Conservation (phyloP, 805 yeast genomes). For the Dipodascus albidus region DNA sequence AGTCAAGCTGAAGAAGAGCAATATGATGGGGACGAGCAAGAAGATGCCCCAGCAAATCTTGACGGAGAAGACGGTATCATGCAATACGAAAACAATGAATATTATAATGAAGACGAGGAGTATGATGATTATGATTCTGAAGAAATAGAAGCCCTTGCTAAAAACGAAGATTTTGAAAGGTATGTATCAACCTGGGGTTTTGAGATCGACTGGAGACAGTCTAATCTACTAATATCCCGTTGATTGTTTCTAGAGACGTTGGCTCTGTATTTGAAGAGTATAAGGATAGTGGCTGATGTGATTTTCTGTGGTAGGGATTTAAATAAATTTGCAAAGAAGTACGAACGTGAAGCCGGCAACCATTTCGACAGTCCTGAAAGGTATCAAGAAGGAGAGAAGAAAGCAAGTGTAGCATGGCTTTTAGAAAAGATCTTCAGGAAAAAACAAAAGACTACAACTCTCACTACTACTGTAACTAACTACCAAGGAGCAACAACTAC, state of each 20-base stretch:
- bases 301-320: not conserved
- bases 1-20: not conserved
- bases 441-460: not conserved
- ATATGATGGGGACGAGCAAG: not conserved
- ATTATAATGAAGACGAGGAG: not conserved
- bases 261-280: not conserved
- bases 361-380: not conserved
- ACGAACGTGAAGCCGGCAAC: not conserved
- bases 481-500: not conserved
- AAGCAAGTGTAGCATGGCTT: not conserved
- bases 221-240: not conserved
- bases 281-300: not conserved
- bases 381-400: not conserved
- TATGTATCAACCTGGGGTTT: not conserved
- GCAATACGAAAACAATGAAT: not conserved
- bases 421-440: not conserved
- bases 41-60: not conserved
- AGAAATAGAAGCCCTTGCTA: constrained; percentile 7
- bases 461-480: not conserved
- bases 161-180: not conserved
- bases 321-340: not conserved
- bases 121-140: constrained; percentile 12
- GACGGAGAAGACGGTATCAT: not conserved
- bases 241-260: not conserved
- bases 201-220: not conserved